These are phyloP conservation scores for Acer negundo DNA, from an alignment of 345 rosid species.

Conservation along the genomic window DNA sequence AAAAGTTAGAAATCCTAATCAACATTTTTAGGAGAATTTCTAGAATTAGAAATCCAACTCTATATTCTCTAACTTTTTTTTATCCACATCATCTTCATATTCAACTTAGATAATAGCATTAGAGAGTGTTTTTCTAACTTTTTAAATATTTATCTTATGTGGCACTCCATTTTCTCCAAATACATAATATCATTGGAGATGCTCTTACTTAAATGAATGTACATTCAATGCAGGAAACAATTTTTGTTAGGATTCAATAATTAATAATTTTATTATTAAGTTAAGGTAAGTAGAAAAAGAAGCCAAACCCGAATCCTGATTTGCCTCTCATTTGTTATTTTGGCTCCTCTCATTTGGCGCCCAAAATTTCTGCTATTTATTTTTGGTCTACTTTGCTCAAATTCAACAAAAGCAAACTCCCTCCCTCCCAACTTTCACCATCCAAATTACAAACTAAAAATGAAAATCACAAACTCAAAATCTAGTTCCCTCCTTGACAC, in stretches of 20 bases:
- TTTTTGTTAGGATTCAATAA: background rate
- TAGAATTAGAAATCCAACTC: no score
- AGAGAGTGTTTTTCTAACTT: no score
- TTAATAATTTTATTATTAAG: background rate
- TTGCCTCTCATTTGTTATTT: slow-evolving; percentile 4
- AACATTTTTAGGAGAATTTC: no score
- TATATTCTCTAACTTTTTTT: no score
- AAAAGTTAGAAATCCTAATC: no score
- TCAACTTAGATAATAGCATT: no score
- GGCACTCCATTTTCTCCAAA: no score
- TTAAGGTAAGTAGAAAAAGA: background rate
- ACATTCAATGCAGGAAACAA: background rate
- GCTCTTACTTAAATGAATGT: no score
- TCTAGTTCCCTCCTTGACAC: slow-evolving; percentile 6
- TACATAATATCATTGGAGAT: no score
- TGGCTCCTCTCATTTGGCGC: slow-evolving; percentile 13
- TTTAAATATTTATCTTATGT: no score
- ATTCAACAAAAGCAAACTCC: slow-evolving; percentile 7
- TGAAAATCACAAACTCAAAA: background rate
- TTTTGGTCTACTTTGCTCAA: background rate
- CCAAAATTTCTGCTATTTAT: background rate
- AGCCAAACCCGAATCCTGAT: background rate
- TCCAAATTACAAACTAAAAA: background rate
- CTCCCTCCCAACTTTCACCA: slow-evolving; percentile 2
- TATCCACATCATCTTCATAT: no score